Evolutionary conservation across 1,284 basidiomycete genomes (phyloP), one percentile per base, ranked within the genome.

Genomic region (Cryptococcus sp.): DNA sequence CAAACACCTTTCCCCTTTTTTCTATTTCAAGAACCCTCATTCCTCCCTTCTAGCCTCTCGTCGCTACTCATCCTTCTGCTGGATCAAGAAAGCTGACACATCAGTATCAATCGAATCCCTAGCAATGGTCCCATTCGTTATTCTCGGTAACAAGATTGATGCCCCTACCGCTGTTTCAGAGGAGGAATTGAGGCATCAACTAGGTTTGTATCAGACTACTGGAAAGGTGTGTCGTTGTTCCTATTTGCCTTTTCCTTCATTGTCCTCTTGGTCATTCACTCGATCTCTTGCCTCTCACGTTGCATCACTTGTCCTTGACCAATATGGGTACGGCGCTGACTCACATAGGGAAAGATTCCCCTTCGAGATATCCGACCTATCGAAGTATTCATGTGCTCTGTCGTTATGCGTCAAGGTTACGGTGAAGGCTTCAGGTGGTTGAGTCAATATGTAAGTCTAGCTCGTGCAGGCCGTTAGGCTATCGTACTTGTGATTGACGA

Each of bases 381-480:
- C 76, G 96, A 99, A 77, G 84, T 98, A 68, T 99, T 98, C 85
- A 99, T 99, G 96, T 98, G 93, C 81, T 98, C 96, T 16, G 94
- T 99, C 55, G 94, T 99, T 53, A 92, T 96, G 83, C 84, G 94
- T 74, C 93, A 98, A 76, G 94, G 94, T 55, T 98, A 98, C 76
- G 94, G 93, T 57, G 96, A 98, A 79, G 94, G 88, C 60, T 98
- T 98, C 89, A 85, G 93, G 64, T 98, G 94, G 94, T 73, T 98
- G 63, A 94, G 91, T 61, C 93, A 97, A 90, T 98, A 98, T 79
- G 84, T 88, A 72, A 67, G 82, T 74, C 7, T 7, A 4, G 18
- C 7, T 39, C 36, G 10, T 34, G 32, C 32, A 4, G 16, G 36
- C 14, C 36, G 36, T 7, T 23, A 9, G n/a, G 22, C 19, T 25